Base-by-base conservation (phyloP, 148 eudicot genomes). In the Talinum fruticosum region DNA sequence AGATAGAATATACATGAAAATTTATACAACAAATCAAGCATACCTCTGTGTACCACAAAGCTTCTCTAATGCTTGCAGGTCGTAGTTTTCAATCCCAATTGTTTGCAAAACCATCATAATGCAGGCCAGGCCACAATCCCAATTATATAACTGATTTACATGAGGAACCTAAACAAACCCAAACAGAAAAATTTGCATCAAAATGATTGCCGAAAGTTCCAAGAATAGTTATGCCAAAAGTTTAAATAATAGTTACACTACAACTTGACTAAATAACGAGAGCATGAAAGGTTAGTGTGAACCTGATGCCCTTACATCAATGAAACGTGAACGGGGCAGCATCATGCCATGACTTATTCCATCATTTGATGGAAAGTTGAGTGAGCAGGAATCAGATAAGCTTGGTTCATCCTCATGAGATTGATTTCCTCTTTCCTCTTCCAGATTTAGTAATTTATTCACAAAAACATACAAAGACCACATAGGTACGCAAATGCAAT, bases 61-160 rank as follows among this genome's bases (percentile, higher is more conserved):
- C 76, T 83, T 84, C 72, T 41, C 91, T 79, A 96, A 82, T 41
- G 88, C 82, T 62, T 88, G 87, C 78, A 91, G 82, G 75, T 81
- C 82, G 72, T 88, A 87, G 57, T 82, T 79, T 65, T 64, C 41
- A 71, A 89, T 82, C 75, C 97, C 99, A 77, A 91, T 87, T 34
- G 97, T 86, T 79, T 82, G 81, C 84, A 90, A 83, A 82, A 96
- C 97, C 99, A 96, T 96, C 86, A 93, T 67, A 76, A 93, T 84
- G 82, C 99, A 96, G 74, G 97, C 97, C 87, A 96, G 93, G 57
- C 99, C 99, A 86, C 98, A 96, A 83, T 96, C 99, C 99, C 99
- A 96, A 59, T 88, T 83, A 47, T 80, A 87, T 66, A 86, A 74
- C 71, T 96, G 99, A 73, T 86, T 89, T 75, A 96, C 75, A 66